A percentile compares a stretch with the other conserved stretches of the same genome.
Conservation (phyloP, 2,329 filamentous ascomycete genomes). For the Trichoderma sp. region DNA sequence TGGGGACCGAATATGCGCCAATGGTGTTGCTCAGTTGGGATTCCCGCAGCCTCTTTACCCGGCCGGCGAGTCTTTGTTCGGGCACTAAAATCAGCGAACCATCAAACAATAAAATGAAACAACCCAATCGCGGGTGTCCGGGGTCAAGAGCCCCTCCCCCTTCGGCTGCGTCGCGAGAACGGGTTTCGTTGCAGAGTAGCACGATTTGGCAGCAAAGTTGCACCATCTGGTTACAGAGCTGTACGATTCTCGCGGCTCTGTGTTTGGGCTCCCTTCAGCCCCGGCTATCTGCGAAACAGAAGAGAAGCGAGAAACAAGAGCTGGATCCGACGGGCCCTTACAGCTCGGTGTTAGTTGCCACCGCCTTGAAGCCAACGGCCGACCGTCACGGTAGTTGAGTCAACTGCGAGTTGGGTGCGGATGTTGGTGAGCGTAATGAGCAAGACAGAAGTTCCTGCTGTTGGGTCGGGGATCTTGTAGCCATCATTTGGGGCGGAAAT, state of each 20-base stretch:
- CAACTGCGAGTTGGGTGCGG: background rate
- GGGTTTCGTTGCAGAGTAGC: conserved; percentile 9
- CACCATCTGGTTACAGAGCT: background rate
- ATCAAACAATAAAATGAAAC: conserved; percentile 14
- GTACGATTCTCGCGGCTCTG: background rate
- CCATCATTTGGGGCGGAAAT: conserved; percentile 1
- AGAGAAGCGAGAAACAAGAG: background rate
- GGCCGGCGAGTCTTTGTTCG: conserved; percentile 4
- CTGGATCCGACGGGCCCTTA: background rate
- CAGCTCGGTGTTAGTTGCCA: background rate
- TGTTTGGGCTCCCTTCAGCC: background rate
- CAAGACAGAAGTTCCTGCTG: conserved; percentile 17
- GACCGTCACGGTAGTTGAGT: background rate
- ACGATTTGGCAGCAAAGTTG: conserved; percentile 10
- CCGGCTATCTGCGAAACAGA: background rate
- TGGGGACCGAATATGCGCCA: background rate
- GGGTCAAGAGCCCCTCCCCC: conserved; percentile 7
- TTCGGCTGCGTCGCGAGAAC: conserved; percentile 19
- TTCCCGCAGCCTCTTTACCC: conserved; percentile 12
- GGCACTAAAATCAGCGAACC: conserved; percentile 2
- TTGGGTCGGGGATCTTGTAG: background rate
- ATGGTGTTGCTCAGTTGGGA: conserved; percentile 4
- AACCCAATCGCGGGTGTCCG: conserved; percentile 14
- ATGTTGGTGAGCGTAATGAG: conserved; percentile 4
- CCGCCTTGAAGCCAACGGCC: background rate